Percentiles rank a stretch among this genome's conserved stretches.
phyloP scores from a whole-genome alignment of 1,139 yeast species.

The Lipomyces yarrowii region DNA sequence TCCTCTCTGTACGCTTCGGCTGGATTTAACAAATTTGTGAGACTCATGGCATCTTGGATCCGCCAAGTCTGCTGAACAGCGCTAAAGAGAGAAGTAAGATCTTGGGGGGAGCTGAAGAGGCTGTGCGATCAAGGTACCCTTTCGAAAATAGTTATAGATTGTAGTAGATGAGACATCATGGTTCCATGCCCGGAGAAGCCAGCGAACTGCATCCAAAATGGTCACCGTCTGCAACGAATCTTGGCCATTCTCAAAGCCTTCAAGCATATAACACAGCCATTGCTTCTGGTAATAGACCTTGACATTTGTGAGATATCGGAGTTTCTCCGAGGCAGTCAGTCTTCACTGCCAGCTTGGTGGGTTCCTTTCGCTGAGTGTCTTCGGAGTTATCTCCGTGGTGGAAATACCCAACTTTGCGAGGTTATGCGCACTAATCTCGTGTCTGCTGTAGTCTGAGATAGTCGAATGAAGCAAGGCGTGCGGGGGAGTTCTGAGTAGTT shows the following conservation, averaged over 20 bases:
- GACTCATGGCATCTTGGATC: slow-evolving; percentile 5
- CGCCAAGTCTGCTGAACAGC: not conserved
- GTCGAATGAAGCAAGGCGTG: not conserved
- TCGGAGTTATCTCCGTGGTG: too few relatives aligned
- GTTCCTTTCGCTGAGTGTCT: too few relatives aligned
- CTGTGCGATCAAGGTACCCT: not conserved
- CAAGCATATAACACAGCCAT: slow-evolving; percentile 7
- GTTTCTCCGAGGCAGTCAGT: too few relatives aligned
- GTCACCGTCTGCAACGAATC: not conserved
- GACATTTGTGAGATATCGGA: not conserved
- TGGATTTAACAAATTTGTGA: slow-evolving; percentile 1
- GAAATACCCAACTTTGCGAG: not conserved
- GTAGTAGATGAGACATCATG: slow-evolving; percentile 4
- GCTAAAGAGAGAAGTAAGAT: slow-evolving; percentile 2
- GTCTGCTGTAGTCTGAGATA: not conserved
- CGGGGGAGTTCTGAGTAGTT: not conserved
- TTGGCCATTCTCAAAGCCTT: slow-evolving; percentile 1
- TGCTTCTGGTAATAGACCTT: slow-evolving; percentile 3
- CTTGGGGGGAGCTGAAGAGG: slow-evolving; percentile 1
- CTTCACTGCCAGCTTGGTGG: too few relatives aligned
- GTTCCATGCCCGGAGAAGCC: slow-evolving; percentile 1
- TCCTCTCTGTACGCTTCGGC: not conserved
- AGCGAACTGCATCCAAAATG: slow-evolving; percentile 6
- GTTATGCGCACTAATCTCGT: not conserved
- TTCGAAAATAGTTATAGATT: not conserved